Evolutionary conservation across 2,329 filamentous ascomycete species (phyloP), one percentile per base, ranked within the genome.

Genomic region (Nemania abortiva): DNA sequence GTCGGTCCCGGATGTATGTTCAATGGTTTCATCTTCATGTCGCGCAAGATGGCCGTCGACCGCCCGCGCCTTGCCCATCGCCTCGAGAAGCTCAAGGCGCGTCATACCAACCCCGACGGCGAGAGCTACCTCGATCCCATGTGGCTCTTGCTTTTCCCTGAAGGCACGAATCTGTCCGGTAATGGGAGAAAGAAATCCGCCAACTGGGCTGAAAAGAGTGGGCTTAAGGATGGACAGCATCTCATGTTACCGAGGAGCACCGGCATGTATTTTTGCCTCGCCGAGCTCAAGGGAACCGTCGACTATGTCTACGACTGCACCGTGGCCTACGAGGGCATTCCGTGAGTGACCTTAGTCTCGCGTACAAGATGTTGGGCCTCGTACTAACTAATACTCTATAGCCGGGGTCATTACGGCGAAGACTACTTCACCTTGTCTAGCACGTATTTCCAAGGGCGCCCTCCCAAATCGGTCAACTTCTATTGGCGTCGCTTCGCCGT

Each of bases 401-500:
- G 91, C 27, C 91, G 91, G 67, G 92, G 91, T 47, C 87, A 92
- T 75, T 98, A 91, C 74, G 95, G 95, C n/a, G 95, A 98, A 78
- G 90, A 97, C 57, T 92, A 93, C 76, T 98, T 97, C 80, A 95
- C 93, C 0, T 85, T 99, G 3, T 88, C 89, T 2, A 94, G 94
- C 57, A 97, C 94, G 3, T 97, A 96, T 78, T 91, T 98, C 71
- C 89, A 96, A 79, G 95, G 96, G 13, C 89, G 93, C 0, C 91
- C 95, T 0, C 96, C 95, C 1, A 97, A 95, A 79, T 97, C 94
- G 1, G 95, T 98, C 76, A 98, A 98, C 81, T 95, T 98, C 84
- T 92, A 97, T 81, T 99, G 95, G 94, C 90, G 96, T 62, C 90
- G 94, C 10, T 98, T 97, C 81, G 88, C 88, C 39, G 79, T 98